Evolutionary conservation across 345 rosid species (phyloP), one percentile per base, ranked within the genome.

Genomic region (Boechera retrofracta): DNA sequence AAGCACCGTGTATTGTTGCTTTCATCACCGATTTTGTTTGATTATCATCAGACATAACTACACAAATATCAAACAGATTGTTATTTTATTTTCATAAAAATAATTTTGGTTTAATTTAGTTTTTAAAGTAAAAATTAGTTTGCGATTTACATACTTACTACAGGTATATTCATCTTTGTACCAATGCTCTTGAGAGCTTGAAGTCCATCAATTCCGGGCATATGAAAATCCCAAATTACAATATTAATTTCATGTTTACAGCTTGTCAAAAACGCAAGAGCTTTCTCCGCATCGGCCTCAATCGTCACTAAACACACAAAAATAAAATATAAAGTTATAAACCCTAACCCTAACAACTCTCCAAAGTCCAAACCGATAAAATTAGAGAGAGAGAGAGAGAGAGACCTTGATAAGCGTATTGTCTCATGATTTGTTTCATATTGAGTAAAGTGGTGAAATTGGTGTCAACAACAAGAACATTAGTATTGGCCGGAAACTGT

Each of bases 151-250:
- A 1, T 70, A 77, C 80, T 70, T 5, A 77, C 41, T 3, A 77
- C 75, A 16, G 76, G 76, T 12, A 70, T 6, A 62, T 62, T 71
- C 65, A 55, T 33, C 57, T 44, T 6, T 26, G 71, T 33, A 63
- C 53, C 32, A 55, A 77, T 51, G 21, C 26, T 28, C 2, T 61
- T 3, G 16, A 77, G 71, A 70, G 80, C 80, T 77, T 77, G 4
- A 32, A 63, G 8, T 44, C 80, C 80, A 69, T 69, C 26, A 61
- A 69, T 18, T 21, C 5, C 13, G 8, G 80, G 71, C 80, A 76
- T 69, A 69, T 76, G 48, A 69, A 53, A 63, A 52, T 69, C 49
- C 80, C 80, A 76, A 44, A 76, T n/a, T 58, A 76, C 70, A 6
- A 76, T 5, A 52, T 76, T 42, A 11, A 76, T 61, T 2, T 35